These are phyloP conservation scores for Dioscorea zingiberensis DNA, from an alignment of 106 monocot genomes.

Conservation along the genomic window DNA sequence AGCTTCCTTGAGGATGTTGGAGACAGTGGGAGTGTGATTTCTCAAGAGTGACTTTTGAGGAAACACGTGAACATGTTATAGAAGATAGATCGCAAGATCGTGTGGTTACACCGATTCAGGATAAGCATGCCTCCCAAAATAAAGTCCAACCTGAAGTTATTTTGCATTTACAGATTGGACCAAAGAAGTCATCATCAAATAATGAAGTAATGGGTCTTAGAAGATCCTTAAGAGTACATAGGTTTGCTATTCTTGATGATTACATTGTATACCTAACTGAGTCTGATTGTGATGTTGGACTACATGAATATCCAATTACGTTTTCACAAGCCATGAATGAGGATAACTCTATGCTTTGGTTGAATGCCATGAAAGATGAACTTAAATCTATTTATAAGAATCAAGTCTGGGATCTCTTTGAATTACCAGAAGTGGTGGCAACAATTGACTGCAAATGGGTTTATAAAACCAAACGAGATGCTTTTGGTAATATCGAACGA, in stretches of 20 bases:
- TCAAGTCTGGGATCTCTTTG: not conserved
- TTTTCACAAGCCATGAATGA: too few relatives aligned
- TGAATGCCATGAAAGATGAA: constrained; percentile 1
- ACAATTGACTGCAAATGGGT: not conserved
- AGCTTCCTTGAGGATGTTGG: not conserved
- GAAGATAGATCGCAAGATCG: not conserved
- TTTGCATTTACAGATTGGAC: not conserved
- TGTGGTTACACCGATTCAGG: not conserved
- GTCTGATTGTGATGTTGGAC: not conserved
- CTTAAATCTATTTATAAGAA: not conserved
- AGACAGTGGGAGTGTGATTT: not conserved
- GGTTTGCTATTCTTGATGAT: not conserved
- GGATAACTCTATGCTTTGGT: not conserved
- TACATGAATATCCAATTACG: too few relatives aligned
- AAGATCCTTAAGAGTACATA: not conserved
- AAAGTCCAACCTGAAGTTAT: not conserved
- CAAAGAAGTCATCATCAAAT: not conserved
- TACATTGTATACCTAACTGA: not conserved
- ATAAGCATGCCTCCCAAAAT: not conserved
- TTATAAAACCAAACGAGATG: too few relatives aligned
- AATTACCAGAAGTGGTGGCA: too few relatives aligned
- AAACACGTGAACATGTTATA: not conserved
- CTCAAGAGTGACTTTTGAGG: not conserved
- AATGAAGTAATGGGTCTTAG: not conserved
- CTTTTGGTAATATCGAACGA: too few relatives aligned